Conservation (phyloP, 2,329 filamentous ascomycete species). For the Fusarium dlaminii region DNA sequence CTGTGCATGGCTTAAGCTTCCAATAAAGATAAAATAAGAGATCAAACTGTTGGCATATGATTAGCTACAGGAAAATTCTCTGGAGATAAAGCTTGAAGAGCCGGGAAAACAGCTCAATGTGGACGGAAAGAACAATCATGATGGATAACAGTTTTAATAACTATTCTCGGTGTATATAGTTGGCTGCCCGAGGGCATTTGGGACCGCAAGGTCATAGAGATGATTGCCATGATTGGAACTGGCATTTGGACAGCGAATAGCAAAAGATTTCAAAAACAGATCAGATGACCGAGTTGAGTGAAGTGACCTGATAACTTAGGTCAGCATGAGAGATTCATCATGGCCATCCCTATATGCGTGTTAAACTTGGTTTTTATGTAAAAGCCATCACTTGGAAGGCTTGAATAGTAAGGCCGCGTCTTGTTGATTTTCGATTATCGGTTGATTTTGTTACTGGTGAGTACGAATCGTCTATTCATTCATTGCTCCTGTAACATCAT, state of each 20-base stretch:
- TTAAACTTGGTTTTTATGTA: background rate
- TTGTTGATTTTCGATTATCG: background rate
- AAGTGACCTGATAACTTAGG: background rate
- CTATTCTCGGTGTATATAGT: constrained; percentile 44
- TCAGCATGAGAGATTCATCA: constrained; percentile 5
- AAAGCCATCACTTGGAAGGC: background rate
- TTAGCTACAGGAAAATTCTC: background rate
- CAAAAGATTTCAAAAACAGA: background rate
- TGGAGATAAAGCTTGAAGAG: background rate
- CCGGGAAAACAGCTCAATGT: background rate
- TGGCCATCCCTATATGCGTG: background rate
- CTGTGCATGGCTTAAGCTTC: background rate
- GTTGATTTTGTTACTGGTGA: background rate
- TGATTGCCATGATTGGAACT: constrained; percentile 30
- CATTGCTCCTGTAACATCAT: background rate
- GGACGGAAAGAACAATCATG: constrained; percentile 29
- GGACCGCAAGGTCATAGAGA: constrained; percentile 33
- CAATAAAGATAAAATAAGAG: background rate
- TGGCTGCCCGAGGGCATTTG: constrained; percentile 31
- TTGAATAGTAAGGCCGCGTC: background rate
- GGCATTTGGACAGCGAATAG: constrained; percentile 35
- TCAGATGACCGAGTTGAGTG: background rate
- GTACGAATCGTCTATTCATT: background rate
- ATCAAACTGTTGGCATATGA: background rate
- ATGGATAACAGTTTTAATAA: constrained; percentile 45